Evolutionary conservation across 2,329 filamentous ascomycete species (phyloP), one percentile per base, ranked within the genome.

Genomic region (Fusarium sulawesiense): DNA sequence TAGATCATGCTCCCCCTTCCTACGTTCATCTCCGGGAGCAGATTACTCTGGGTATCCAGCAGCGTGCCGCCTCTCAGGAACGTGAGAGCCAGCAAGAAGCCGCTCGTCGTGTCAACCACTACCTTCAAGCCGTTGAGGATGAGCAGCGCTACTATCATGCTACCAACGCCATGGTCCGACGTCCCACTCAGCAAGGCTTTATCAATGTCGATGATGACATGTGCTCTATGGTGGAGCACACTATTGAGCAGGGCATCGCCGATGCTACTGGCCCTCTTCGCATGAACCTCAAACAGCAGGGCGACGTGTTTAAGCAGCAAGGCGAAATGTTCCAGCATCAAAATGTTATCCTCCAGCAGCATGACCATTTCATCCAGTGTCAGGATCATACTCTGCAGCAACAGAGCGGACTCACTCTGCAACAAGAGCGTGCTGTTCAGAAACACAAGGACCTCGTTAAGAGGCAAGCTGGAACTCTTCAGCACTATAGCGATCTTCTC

Each of bases 31-130:
- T 81, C 0, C 73, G 71, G 0, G 72, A 81, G 12, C 73, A 80
- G 21, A 77, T 82, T 18, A 68, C 77, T 5, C 77, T 77, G 6
- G 70, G 70, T 7, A 82, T 83, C 47, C 70, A 72, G 6, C 76
- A 79, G 20, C 81, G 21, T 23, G 21, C 21, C 21, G 21, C 21
- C 21, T 23, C 21, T 23, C 21, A 23, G 21, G 21, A 23, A 6
- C 21, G 21, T 23, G 21, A 23, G 21, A 76, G 25, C 25, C 66
- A 49, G 2, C 40, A 70, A 16, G 76, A 75, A 16, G 76, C 72
- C 7, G 53, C 59, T 5, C 72, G 73, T 7, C 66, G 77, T 1
- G 71, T 77, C 25, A 50, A 70, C 21, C 62, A 69, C 40, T 78
- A 76, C 30, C 56, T 78, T 5, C 66, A 71, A 13, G 72, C 73